Evolutionary conservation across 2,329 filamentous ascomycete species (phyloP).

Genomic region (Fusarium sp.): DNA sequence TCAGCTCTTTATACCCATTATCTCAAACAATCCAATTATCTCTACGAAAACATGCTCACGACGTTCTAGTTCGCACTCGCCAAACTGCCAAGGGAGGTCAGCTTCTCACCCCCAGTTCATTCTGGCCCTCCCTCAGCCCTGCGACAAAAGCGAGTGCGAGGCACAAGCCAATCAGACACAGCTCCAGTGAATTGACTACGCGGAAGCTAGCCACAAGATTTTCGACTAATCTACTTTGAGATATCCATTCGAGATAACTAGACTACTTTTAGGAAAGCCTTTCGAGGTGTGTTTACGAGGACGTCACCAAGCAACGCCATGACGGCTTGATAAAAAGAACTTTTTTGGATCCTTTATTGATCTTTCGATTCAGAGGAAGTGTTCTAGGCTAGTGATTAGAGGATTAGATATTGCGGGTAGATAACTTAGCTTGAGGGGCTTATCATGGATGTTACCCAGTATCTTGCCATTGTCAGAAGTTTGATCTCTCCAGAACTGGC

Average conservation of each 20-base stretch:
- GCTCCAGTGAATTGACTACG: constrained; percentile 11
- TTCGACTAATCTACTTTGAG: background rate
- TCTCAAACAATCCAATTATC: too few species aligned
- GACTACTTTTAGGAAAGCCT: constrained; percentile 20
- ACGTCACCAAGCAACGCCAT: constrained; percentile 22
- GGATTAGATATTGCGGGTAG: too few species aligned
- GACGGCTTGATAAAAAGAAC: constrained; percentile 28
- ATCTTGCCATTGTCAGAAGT: too few species aligned
- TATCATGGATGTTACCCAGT: too few species aligned
- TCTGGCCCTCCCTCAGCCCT: constrained; percentile 25
- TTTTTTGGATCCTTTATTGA: background rate
- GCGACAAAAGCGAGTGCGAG: constrained; percentile 31
- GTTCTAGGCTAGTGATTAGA: background rate
- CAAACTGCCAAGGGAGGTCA: constrained; percentile 14
- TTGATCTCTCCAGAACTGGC: too few species aligned
- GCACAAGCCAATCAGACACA: constrained; percentile 5
- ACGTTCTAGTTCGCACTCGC: constrained; percentile 24
- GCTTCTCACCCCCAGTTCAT: background rate
- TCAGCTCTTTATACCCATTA: too few species aligned
- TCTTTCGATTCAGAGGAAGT: background rate
- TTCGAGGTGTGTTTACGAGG: constrained; percentile 19
- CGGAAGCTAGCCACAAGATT: constrained; percentile 20
- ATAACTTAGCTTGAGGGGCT: too few species aligned
- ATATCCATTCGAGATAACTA: constrained; percentile 21
- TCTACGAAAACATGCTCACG: too few species aligned